Percentiles rank a stretch among this genome's conserved stretches.
Evolutionary conservation across 2,329 filamentous ascomycete species (phyloP).

Genomic region (Aspergillus ruber): DNA sequence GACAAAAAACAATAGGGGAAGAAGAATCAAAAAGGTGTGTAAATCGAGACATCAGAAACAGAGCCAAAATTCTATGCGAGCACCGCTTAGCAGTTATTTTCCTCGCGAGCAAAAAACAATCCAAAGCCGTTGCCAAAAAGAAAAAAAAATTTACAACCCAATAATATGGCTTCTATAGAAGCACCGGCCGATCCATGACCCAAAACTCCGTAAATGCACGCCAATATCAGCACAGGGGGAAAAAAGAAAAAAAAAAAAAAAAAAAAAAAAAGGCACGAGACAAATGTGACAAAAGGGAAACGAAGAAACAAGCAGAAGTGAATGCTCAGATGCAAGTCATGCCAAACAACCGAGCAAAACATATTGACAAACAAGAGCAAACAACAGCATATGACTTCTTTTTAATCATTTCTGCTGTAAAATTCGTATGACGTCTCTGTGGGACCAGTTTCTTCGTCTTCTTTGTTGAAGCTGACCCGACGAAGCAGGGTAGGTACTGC

Average conservation of each 20-base stretch:
- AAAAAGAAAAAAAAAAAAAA: conserved; percentile 4
- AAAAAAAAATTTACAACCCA: conserved; percentile 3
- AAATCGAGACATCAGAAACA: conserved; percentile 7
- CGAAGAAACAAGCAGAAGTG: conserved; percentile 1
- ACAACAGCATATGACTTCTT: conserved; percentile 5
- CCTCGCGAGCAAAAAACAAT: conserved; percentile 11
- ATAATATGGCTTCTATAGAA: conserved; percentile 6
- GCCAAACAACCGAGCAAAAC: neutral
- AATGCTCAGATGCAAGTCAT: neutral
- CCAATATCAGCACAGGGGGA: conserved; percentile 5
- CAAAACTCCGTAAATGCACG: conserved; percentile 21
- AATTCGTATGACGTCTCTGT: conserved; percentile 36
- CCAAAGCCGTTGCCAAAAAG: conserved; percentile 9
- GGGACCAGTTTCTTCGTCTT: conserved; percentile 32
- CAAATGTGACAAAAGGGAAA: conserved; percentile 1
- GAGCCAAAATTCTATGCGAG: conserved; percentile 10
- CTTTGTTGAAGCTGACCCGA: conserved; percentile 31
- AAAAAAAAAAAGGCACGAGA: neutral
- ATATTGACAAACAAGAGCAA: conserved; percentile 13
- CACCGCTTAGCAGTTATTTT: conserved; percentile 10
- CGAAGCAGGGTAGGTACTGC: conserved; percentile 32
- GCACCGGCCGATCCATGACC: conserved; percentile 16
- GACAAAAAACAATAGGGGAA: conserved; percentile 9
- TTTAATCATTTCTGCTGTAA: conserved; percentile 27
- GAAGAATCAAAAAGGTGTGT: conserved; percentile 9